Evolutionary conservation across 306 rosid genomes (phyloP).

Genomic region (Acacia crassicarpa): DNA sequence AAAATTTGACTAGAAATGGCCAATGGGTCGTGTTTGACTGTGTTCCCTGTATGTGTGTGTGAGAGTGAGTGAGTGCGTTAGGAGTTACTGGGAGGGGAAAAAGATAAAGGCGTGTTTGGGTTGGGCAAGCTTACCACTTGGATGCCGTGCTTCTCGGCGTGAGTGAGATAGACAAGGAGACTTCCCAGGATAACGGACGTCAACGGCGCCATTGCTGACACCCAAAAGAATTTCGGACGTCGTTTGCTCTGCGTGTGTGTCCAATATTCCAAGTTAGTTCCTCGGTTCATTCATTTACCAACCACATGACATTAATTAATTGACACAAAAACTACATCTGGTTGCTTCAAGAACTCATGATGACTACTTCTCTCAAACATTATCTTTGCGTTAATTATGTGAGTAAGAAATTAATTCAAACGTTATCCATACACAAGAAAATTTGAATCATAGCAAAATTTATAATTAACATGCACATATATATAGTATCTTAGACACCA

Average conservation of each 20-base stretch:
- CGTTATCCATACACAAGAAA: neutral
- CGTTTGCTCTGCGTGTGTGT: constrained; percentile 67
- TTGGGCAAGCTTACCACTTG: constrained; percentile 68
- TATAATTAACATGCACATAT: neutral
- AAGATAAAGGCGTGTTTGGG: neutral
- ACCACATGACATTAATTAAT: neutral
- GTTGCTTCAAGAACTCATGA: neutral
- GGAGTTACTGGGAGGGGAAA: neutral
- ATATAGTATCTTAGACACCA: neutral
- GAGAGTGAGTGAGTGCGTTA: neutral
- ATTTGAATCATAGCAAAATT: neutral
- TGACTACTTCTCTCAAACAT: neutral
- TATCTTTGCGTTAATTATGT: neutral
- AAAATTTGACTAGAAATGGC: neutral
- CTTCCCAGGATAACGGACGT: constrained; percentile 79
- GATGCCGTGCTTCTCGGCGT: constrained; percentile 92
- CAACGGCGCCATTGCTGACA: constrained; percentile 92
- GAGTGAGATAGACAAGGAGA: constrained; percentile 74
- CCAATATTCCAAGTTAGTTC: neutral
- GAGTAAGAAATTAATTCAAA: neutral
- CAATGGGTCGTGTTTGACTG: neutral
- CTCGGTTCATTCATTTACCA: constrained; percentile 30
- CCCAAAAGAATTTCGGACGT: constrained; percentile 81
- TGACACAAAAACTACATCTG: neutral
- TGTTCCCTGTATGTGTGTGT: neutral